These are phyloP conservation scores for Ormosia emarginata DNA, from an alignment of 306 rosid species.

Conservation along the genomic window DNA sequence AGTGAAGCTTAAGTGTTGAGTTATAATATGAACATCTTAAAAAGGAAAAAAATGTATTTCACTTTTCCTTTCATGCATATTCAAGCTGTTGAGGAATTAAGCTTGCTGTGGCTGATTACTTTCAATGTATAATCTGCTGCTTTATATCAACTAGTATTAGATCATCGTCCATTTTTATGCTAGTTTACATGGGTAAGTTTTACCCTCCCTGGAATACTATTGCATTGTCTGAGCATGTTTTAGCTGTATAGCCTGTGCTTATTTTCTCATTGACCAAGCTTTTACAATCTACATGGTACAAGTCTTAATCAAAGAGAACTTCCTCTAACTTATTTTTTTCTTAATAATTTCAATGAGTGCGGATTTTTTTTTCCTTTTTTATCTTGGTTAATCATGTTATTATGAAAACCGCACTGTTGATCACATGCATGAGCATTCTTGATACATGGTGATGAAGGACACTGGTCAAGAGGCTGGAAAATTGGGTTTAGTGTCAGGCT, in stretches of 20 bases:
- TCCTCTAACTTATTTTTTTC: not conserved
- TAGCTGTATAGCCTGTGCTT: not conserved
- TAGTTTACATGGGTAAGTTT: slow-evolving; percentile 12
- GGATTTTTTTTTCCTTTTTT: not conserved
- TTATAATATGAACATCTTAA: not conserved
- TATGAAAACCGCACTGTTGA: not conserved
- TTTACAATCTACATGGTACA: not conserved
- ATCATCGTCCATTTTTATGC: not conserved
- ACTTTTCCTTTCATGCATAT: not conserved
- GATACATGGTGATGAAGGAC: not conserved
- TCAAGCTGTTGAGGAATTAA: not conserved
- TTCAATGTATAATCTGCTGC: not conserved
- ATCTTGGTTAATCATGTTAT: not conserved
- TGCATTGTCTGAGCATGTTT: not conserved
- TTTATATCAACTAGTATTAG: not conserved
- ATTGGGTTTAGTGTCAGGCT: not conserved
- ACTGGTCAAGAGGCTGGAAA: not conserved
- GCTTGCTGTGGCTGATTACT: not conserved
- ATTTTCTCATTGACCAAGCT: not conserved
- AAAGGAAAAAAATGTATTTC: not conserved
- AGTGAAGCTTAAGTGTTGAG: not conserved
- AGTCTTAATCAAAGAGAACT: not conserved
- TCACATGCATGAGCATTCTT: not conserved
- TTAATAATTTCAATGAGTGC: not conserved
- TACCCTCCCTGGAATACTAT: not conserved